phyloP scores from a whole-genome alignment of 1,139 yeast genomes.

The Blastobotrys proliferans region DNA sequence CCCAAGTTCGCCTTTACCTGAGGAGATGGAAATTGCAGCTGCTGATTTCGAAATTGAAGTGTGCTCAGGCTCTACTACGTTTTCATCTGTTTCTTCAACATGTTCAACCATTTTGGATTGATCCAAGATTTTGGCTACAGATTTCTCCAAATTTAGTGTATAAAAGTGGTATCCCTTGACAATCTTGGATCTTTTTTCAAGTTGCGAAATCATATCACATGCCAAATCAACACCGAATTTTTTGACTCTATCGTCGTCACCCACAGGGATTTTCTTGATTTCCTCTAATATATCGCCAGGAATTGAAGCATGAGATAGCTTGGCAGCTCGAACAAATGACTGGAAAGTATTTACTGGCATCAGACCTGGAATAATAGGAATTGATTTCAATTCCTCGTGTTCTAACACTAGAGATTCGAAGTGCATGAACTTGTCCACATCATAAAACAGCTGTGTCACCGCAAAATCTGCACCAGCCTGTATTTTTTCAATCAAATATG shows the following conservation, averaged over 20 bases:
- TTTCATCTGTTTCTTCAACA: neutral
- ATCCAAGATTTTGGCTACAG: slow-evolving; percentile 79
- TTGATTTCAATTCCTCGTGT: slow-evolving; percentile 42
- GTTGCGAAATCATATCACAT: slow-evolving; percentile 54
- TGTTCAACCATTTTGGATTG: slow-evolving; percentile 37
- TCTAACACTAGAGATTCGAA: slow-evolving; percentile 46
- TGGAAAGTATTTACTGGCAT: slow-evolving; percentile 95
- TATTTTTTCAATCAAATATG: slow-evolving; percentile 74
- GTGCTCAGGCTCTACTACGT: slow-evolving; percentile 7
- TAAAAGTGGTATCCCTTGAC: slow-evolving; percentile 85
- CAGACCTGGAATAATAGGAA: slow-evolving; percentile 81
- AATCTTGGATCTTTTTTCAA: slow-evolving; percentile 31
- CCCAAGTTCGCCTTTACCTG: slow-evolving; percentile 81
- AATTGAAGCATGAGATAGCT: slow-evolving; percentile 82
- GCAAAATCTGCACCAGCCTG: slow-evolving; percentile 94
- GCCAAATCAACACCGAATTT: slow-evolving; percentile 74
- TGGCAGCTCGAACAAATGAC: slow-evolving; percentile 83
- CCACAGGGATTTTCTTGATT: slow-evolving; percentile 54
- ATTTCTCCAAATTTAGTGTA: slow-evolving; percentile 83
- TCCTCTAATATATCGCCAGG: slow-evolving; percentile 53
- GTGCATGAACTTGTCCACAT: slow-evolving; percentile 50
- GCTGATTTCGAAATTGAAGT: neutral
- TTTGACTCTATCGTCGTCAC: slow-evolving; percentile 84
- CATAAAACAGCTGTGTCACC: slow-evolving; percentile 82
- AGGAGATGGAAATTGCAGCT: slow-evolving; percentile 64